These are phyloP conservation scores for Neoascochyta sp. DNA, from an alignment of 2,329 filamentous ascomycete genomes.

Conservation along the genomic window DNA sequence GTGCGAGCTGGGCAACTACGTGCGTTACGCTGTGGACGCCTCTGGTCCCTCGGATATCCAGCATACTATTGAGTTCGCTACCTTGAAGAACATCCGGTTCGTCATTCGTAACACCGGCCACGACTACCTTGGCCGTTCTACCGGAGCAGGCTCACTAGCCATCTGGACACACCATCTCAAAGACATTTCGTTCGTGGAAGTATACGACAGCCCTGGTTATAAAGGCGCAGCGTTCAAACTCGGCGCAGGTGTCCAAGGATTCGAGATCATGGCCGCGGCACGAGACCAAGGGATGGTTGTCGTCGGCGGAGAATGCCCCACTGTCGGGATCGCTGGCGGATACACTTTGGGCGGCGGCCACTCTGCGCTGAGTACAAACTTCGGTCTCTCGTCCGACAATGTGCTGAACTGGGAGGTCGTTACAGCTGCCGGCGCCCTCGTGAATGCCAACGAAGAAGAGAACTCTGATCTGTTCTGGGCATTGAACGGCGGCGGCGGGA, in stretches of 20 bases:
- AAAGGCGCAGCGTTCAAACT: slow-evolving; percentile 16
- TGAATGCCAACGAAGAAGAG: slow-evolving; percentile 13
- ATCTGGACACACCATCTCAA: slow-evolving; percentile 20
- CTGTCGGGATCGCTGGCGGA: slow-evolving; percentile 45
- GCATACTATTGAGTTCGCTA: slow-evolving; percentile 18
- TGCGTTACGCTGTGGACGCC: slow-evolving; percentile 19
- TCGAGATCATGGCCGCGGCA: slow-evolving; percentile 18
- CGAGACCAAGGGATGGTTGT: slow-evolving; percentile 15
- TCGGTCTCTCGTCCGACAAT: slow-evolving; percentile 30
- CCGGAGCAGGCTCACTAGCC: slow-evolving; percentile 9
- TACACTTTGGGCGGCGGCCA: slow-evolving; percentile 47
- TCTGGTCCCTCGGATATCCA: slow-evolving; percentile 12
- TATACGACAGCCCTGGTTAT: slow-evolving; percentile 3
- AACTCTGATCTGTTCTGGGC: slow-evolving; percentile 30
- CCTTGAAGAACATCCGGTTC: slow-evolving; percentile 21
- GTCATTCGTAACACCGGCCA: slow-evolving; percentile 31
- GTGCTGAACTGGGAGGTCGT: slow-evolving; percentile 21
- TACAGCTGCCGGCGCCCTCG: slow-evolving; percentile 16
- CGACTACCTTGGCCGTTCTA: slow-evolving; percentile 18
- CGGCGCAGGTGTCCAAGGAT: slow-evolving; percentile 24
- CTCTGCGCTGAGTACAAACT: slow-evolving; percentile 47
- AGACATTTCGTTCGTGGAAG: slow-evolving; percentile 9
- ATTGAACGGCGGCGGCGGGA: slow-evolving; percentile 24
- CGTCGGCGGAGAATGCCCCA: slow-evolving; percentile 29
- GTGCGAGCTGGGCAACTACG: slow-evolving; percentile 22